These are phyloP conservation scores for Metschnikowia drakensbergensis DNA, from an alignment of 805 yeast genomes.

Conservation along the genomic window DNA sequence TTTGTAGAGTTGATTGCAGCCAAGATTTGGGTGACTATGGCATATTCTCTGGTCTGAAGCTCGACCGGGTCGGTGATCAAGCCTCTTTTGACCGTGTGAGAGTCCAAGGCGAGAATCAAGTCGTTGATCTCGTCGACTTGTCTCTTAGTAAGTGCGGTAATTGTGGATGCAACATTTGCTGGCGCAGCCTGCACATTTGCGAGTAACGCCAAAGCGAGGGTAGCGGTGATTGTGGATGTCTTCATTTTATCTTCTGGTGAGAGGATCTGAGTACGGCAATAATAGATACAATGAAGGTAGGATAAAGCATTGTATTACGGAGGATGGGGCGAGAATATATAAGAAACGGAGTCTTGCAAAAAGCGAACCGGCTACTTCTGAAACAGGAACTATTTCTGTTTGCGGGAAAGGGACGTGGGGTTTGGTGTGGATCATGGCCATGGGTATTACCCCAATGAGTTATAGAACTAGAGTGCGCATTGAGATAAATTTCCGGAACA, in stretches of 20 bases:
- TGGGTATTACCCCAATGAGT: conserved; percentile 1
- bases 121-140: conserved; percentile 22
- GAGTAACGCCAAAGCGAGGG: conserved; percentile 18
- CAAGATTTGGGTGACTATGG: conserved; percentile 40
- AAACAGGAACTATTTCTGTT: conserved; percentile 3
- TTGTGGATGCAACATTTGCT: conserved; percentile 12
- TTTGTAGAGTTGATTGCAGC: conserved; percentile 33
- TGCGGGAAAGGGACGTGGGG: conserved; percentile 2
- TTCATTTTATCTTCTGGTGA: conserved; percentile 10
- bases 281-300: background rate
- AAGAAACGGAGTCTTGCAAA: background rate
- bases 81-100: conserved; percentile 30
- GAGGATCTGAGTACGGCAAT: background rate
- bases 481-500: background rate
- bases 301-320: background rate
- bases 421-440: background rate
- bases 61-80: conserved; percentile 19
- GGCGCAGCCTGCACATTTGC: conserved; percentile 19
- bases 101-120: conserved; percentile 27
- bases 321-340: conserved; percentile 2
- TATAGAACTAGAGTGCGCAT: conserved; percentile 5
- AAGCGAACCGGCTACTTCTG: background rate
- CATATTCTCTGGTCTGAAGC: conserved; percentile 34
- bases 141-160: conserved; percentile 15
- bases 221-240: conserved; percentile 13